Conservation (phyloP, 768 basidiomycete genomes). For the Podaxis rugospora region DNA sequence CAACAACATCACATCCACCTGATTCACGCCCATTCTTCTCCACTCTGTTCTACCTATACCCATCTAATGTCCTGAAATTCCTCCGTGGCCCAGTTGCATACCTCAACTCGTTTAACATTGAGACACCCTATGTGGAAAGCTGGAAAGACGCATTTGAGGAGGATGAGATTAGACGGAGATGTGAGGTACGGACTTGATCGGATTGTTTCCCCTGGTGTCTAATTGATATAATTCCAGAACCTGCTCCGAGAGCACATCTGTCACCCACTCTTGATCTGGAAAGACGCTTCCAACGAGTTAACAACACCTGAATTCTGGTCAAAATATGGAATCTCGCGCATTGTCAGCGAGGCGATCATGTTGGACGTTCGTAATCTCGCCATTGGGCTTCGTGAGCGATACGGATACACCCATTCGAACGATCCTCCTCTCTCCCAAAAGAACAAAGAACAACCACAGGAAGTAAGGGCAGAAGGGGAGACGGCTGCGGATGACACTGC, state of each 20-base stretch:
- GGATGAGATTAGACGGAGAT: constrained; percentile 63
- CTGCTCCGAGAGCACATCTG: constrained; percentile 68
- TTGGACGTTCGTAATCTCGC: constrained; percentile 57
- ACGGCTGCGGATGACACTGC: neutral
- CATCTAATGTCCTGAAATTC: constrained; percentile 82
- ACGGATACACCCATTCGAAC: constrained; percentile 13
- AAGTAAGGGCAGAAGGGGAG: constrained; percentile 1
- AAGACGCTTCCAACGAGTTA: constrained; percentile 61
- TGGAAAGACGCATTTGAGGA: constrained; percentile 74
- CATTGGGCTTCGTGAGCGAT: constrained; percentile 39
- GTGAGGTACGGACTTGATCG: constrained; percentile 49
- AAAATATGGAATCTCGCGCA: constrained; percentile 53
- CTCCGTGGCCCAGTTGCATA: constrained; percentile 65
- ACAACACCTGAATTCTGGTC: constrained; percentile 64
- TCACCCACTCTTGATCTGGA: constrained; percentile 69
- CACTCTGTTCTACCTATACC: constrained; percentile 85
- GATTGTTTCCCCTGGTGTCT: neutral
- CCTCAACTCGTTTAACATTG: constrained; percentile 43
- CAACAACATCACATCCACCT: constrained; percentile 49
- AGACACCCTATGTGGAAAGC: constrained; percentile 58
- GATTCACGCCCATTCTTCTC: constrained; percentile 68
- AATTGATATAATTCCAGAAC: constrained; percentile 34
- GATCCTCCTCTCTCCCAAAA: neutral
- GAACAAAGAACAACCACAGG: neutral
- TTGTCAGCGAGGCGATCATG: constrained; percentile 66